phyloP scores from a whole-genome alignment of 2,329 filamentous ascomycete species.

The Pseudopyricularia javanii region DNA sequence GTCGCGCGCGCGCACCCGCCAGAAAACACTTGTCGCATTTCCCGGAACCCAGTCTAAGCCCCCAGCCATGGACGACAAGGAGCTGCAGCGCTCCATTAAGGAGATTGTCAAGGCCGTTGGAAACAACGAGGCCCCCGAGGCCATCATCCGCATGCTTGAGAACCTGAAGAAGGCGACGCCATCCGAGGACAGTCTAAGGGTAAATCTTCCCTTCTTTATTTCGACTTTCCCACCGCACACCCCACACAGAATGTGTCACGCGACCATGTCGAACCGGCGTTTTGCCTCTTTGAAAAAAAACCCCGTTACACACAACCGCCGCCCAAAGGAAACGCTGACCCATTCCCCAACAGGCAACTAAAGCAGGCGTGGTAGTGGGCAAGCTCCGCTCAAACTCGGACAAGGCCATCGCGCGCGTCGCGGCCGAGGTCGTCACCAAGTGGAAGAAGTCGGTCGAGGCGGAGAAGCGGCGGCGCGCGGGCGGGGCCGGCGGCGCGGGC shows the following conservation, averaged over 20 bases:
- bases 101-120: conserved; percentile 70
- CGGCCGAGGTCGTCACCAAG: conserved; percentile 73
- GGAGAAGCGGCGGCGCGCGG: conserved; percentile 35
- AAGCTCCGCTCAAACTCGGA: conserved; percentile 66
- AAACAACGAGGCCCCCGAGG: conserved; percentile 59
- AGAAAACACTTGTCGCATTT: neutral
- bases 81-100: conserved; percentile 66
- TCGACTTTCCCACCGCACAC: conserved; percentile 1
- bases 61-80: conserved; percentile 60
- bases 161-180: conserved; percentile 69
- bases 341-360: conserved; percentile 50
- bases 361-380: conserved; percentile 80
- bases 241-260: neutral
- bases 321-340: neutral
- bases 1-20: too few relatives aligned
- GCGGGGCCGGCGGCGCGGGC: conserved; percentile 21
- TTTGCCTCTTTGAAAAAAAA: neutral
- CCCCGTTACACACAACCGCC: too few relatives aligned
- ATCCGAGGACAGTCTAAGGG: conserved; percentile 80
- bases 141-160: conserved; percentile 62
- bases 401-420: conserved; percentile 67
- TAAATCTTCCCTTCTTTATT: conserved; percentile 24
- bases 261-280: neutral
- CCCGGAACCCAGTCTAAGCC: neutral
- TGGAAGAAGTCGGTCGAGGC: conserved; percentile 72